phyloP scores from a whole-genome alignment of 1,284 basidiomycete species.

The Golubevia sp. region DNA sequence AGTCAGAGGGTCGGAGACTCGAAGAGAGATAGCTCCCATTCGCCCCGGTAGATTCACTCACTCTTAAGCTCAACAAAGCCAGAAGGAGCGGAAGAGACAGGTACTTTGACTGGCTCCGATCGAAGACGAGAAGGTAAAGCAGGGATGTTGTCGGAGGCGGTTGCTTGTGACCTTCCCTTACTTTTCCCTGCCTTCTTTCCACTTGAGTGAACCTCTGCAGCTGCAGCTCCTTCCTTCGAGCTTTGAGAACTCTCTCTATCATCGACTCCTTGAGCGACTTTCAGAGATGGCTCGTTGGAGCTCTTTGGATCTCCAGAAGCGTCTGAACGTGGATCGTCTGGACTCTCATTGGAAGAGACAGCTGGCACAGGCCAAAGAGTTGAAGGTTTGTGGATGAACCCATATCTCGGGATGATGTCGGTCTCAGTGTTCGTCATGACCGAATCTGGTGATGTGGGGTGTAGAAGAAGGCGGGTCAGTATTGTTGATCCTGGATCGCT shows the following conservation, averaged over 20 bases:
- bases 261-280: slow-evolving; percentile 12
- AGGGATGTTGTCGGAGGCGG: slow-evolving; percentile 18
- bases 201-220: background rate
- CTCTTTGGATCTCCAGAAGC: background rate
- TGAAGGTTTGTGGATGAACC: slow-evolving; percentile 58
- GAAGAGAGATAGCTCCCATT: background rate
- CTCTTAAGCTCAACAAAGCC: slow-evolving; percentile 7
- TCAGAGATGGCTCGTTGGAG: slow-evolving; percentile 5
- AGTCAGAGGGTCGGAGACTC: background rate
- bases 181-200: slow-evolving; percentile 8
- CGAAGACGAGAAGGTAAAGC: slow-evolving; percentile 27
- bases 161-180: background rate
- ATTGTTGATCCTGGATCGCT: no score
- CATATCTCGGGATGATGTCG: slow-evolving; percentile 14
- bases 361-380: slow-evolving; percentile 50
- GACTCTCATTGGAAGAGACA: slow-evolving; percentile 4
- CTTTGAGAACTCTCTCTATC: background rate
- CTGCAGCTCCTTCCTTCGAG: background rate
- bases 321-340: background rate
- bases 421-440: no score
- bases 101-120: slow-evolving; percentile 30
- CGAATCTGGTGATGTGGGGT: background rate
- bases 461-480: no score
- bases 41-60: background rate
- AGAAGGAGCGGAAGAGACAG: slow-evolving; percentile 19